Evolutionary conservation across 495 filamentous ascomycete species (phyloP), one percentile per base, ranked within the genome.

Genomic region (Xylaria acuta): DNA sequence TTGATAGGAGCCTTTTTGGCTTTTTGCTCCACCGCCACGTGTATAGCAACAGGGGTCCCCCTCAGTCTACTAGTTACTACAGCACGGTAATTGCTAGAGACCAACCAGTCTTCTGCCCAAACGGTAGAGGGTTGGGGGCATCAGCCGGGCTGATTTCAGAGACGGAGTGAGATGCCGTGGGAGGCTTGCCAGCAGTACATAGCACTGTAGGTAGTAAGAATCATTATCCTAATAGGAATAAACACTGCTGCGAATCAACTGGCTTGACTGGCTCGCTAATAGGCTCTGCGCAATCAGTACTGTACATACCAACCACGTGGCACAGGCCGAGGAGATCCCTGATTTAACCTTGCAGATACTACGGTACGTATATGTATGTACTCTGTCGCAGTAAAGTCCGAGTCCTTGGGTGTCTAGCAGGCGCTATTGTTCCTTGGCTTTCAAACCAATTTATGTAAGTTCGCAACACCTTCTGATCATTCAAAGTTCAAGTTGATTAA

Each of bases 221-320:
- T 54, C 11, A 54, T 22, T 58, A 32, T 32, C 27, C 53, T 56
- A 32, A 32, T 36, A 59, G 54, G 30, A 59, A 59, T 34, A 18
- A n/a, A 36, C 32, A 59, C 54, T 14, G 54, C 20, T 36, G 7
- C 54, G 27, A 36, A n/a, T 34, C 54, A 8, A 36, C 54, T 36
- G 53, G 53, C 22, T 32, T 36, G 5, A 34, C 30, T 32, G 27
- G 25, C 53, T 58, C 27, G 30, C 30, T 54, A 11, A 59, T 36
- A 60, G 32, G 7, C 25, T 38, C 32, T 60, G 34, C 38, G 38
- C 18, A 38, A 11, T 38, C 20, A 22, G 30, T 38, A 7, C 36
- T 38, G 45, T 40, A 40, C 38, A 36, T 38, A 22, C 58, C 14
- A 32, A 30, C 60, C 60, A 62, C 59, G 59, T 62, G 59, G 59